phyloP scores from a whole-genome alignment of 495 filamentous ascomycete genomes.

The Trichoderma erinaceum region DNA sequence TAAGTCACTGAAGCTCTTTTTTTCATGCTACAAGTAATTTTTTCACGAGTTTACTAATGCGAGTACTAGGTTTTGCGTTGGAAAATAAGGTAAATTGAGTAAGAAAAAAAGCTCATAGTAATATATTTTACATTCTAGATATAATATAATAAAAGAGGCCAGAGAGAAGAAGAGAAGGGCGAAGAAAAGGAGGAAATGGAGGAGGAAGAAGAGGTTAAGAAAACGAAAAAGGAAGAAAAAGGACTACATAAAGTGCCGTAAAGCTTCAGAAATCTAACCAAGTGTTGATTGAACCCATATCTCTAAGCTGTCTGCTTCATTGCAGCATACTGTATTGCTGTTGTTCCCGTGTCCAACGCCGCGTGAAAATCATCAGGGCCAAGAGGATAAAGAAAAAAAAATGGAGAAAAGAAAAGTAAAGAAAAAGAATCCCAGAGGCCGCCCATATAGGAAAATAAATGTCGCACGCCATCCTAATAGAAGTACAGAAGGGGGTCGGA shows the following conservation, averaged over 20 bases:
- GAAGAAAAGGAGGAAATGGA: background rate
- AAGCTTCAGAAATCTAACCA: background rate
- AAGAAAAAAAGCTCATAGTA: constrained; percentile 19
- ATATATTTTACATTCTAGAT: constrained; percentile 15
- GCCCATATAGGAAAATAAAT: background rate
- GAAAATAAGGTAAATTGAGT: constrained; percentile 28
- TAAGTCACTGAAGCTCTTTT: constrained; percentile 30
- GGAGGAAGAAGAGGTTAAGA: background rate
- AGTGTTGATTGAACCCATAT: constrained; percentile 9
- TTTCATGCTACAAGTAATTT: background rate
- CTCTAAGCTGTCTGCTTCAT: constrained; percentile 7
- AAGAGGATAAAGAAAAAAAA: background rate
- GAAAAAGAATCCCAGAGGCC: background rate
- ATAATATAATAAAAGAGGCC: too few species aligned
- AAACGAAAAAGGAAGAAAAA: background rate
- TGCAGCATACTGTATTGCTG: background rate
- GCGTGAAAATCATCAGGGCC: background rate
- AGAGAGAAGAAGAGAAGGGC: background rate
- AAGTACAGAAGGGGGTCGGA: background rate
- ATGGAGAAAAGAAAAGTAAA: background rate
- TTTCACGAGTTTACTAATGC: constrained; percentile 17
- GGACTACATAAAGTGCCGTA: background rate
- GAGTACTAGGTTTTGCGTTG: constrained; percentile 33
- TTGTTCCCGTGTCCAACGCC: constrained; percentile 1
- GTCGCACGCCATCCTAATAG: background rate